phyloP scores from a whole-genome alignment of 2,329 filamentous ascomycete genomes.

The Aspergillus quadricinctus region DNA sequence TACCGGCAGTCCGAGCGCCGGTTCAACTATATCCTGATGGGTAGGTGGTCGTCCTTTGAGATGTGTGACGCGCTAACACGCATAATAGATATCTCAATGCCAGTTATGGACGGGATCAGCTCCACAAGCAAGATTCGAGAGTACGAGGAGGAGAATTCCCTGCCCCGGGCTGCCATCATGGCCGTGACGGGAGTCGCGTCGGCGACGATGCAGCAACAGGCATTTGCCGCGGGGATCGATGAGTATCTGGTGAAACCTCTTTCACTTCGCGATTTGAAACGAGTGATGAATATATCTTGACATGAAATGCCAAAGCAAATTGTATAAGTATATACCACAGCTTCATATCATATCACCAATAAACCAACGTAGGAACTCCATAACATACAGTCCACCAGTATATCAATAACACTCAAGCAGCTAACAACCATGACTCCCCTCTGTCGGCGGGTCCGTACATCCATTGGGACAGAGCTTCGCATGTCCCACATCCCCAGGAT shows the following conservation, averaged over 20 bases:
- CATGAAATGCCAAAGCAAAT: not conserved
- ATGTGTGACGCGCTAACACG: not conserved
- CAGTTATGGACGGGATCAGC: constrained; percentile 42
- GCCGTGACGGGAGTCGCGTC: constrained; percentile 31
- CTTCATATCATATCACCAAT: not conserved
- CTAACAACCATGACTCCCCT: constrained; percentile 26
- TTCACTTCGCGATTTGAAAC: constrained; percentile 28
- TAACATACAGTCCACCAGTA: not conserved
- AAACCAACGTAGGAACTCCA: not conserved
- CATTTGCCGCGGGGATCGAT: constrained; percentile 25
- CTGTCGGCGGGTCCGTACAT: constrained; percentile 21
- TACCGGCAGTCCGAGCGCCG: constrained; percentile 22
- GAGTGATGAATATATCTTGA: constrained; percentile 24
- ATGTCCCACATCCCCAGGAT: constrained; percentile 30
- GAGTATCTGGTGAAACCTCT: constrained; percentile 31
- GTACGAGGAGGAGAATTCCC: constrained; percentile 25
- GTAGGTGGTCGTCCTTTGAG: constrained; percentile 12
- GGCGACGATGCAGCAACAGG: constrained; percentile 28
- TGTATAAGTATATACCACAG: not conserved
- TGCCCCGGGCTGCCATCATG: constrained; percentile 23
- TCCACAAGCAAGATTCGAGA: constrained; percentile 40
- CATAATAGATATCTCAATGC: constrained; percentile 42
- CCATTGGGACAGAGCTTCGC: constrained; percentile 27
- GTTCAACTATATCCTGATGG: constrained; percentile 37
- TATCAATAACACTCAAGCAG: not conserved